phyloP scores from a whole-genome alignment of 768 basidiomycete species.

The Tulasnella sp. region DNA sequence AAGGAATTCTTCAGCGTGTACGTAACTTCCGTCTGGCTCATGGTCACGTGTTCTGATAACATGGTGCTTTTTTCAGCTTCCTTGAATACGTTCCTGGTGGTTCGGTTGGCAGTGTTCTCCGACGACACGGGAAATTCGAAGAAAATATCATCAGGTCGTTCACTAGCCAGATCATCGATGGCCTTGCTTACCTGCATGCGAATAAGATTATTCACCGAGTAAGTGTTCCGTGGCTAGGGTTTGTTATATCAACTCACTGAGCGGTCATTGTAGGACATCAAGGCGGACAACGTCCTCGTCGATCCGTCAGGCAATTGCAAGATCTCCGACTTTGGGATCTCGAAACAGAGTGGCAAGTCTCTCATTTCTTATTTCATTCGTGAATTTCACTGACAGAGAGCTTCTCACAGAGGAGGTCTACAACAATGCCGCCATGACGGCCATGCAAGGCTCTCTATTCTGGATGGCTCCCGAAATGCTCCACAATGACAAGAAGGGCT shows the following conservation, averaged over 20 bases:
- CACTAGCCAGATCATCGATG: constrained; percentile 84
- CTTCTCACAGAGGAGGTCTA: constrained; percentile 64
- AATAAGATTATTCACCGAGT: constrained; percentile 91
- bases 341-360: constrained; percentile 66
- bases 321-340: constrained; percentile 98
- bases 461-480: constrained; percentile 99
- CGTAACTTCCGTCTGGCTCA: constrained; percentile 38
- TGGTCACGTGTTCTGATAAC: constrained; percentile 28
- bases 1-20: constrained; percentile 87
- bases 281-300: constrained; percentile 97
- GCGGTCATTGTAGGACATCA: constrained; percentile 67
- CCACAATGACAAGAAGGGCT: constrained; percentile 75
- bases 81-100: constrained; percentile 99
- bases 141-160: constrained; percentile 91
- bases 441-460: constrained; percentile 97
- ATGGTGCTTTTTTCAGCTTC: constrained; percentile 58
- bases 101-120: constrained; percentile 83
- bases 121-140: constrained; percentile 88
- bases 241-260: constrained; percentile 1
- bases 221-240: constrained; percentile 33
- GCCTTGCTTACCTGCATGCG: constrained; percentile 88
- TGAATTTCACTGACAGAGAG: neutral
- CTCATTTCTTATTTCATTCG: neutral
- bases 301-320: constrained; percentile 91
- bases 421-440: constrained; percentile 72